Base-by-base conservation (phyloP, 2,329 filamentous ascomycete species). In the Fusarium virguliforme region DNA sequence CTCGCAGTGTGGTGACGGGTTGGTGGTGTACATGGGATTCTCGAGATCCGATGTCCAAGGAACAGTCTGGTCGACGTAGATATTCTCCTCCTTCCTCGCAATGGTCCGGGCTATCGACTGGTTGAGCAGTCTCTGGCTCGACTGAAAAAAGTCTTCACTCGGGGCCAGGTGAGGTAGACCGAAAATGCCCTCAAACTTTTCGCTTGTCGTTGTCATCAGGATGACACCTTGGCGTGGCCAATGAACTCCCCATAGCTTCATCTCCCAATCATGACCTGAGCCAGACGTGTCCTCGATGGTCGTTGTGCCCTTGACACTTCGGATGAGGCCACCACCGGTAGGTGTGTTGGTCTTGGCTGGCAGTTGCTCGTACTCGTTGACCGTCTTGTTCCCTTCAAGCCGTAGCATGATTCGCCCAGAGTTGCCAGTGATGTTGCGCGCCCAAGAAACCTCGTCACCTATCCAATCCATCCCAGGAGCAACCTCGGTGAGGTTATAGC, bases 101-200 rank as follows among this genome's bases (percentile, higher is more conserved):
- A 97, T 89, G 0, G 89, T 87, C 58, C 88, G 85, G 22, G 89
- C 87, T 13, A 98, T 83, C 0, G 93, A 95, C 70, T 87, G 85
- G 75, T 95, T 93, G 37, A 98, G 84, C 15, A 97, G 83, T 56
- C 84, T 83, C 76, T 91, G 79, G 82, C 89, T 85, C 67, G 87
- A 85, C 76, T 82, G 79, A 78, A 89, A 89, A 76, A 87, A 90
- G 54, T 88, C 84, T 4, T 83, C 78, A 22, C 83, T 80, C 0
- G 93, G 87, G 1, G 92, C 86, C 57, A 99, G 87, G 80, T 98
- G 94, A 28, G 96, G 95, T 51, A 98, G 83, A 3, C 91, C 92
- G 79, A 97, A 97, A 62, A 98, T 91, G 46, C 96, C 95, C n/a
- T 92, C 90, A 76, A 96, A 96, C 83, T 97, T 98, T 77, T 97